These are phyloP conservation scores for Dactylellina parvicollis DNA, from an alignment of 2,329 filamentous ascomycete genomes.

Conservation along the genomic window DNA sequence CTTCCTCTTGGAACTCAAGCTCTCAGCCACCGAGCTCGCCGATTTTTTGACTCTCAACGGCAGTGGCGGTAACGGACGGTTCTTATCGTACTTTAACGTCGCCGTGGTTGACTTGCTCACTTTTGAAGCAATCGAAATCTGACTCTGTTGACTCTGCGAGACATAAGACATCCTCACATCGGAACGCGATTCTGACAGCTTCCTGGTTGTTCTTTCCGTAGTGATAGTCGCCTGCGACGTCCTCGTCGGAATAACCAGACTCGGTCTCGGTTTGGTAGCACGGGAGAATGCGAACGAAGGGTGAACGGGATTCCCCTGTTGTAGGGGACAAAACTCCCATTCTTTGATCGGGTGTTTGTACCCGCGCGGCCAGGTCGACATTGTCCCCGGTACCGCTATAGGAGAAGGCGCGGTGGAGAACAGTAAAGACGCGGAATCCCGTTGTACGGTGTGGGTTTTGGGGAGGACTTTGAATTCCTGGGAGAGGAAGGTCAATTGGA, in stretches of 20 bases:
- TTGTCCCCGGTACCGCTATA: no score
- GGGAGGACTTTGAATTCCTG: constrained; percentile 1
- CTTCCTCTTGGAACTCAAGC: constrained; percentile 28
- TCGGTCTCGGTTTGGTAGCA: neutral
- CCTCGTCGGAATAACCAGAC: neutral
- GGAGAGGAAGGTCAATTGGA: constrained; percentile 9
- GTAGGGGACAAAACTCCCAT: constrained; percentile 47
- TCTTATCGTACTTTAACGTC: constrained; percentile 32
- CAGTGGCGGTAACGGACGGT: constrained; percentile 39
- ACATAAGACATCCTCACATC: neutral
- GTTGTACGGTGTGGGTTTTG: neutral
- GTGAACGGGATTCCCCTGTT: constrained; percentile 28
- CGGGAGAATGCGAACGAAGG: neutral
- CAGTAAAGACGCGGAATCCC: neutral
- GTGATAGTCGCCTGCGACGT: neutral
- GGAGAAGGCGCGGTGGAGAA: neutral
- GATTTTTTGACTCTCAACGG: constrained; percentile 19
- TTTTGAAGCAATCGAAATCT: neutral
- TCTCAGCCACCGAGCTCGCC: neutral
- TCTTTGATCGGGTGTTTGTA: constrained; percentile 44
- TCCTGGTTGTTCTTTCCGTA: neutral
- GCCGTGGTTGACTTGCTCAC: neutral
- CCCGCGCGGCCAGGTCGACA: constrained; percentile 42
- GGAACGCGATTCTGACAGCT: neutral
- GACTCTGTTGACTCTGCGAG: neutral